These are phyloP conservation scores for Hypoxylon sp. DNA, from an alignment of 2,329 filamentous ascomycete species.

Conservation along the genomic window DNA sequence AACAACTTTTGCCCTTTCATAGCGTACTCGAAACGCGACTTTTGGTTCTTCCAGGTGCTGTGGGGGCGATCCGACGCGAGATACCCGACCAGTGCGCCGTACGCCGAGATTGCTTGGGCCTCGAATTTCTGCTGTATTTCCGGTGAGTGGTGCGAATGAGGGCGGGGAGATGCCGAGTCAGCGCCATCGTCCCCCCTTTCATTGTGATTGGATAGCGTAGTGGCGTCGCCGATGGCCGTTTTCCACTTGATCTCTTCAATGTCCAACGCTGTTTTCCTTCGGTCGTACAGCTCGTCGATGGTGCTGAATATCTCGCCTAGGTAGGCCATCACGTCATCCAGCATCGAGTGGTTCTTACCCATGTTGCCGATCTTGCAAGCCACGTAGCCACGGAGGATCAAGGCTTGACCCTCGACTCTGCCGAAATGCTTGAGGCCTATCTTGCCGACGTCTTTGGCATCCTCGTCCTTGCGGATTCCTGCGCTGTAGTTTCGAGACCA, in stretches of 20 bases:
- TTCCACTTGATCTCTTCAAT: slow-evolving; percentile 1
- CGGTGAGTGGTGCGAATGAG: background rate
- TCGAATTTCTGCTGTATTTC: background rate
- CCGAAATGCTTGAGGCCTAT: background rate
- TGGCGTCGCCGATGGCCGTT: background rate
- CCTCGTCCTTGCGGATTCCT: background rate
- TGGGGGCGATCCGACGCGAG: slow-evolving; percentile 1
- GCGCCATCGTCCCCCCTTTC: background rate
- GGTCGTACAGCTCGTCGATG: background rate
- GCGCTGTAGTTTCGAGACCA: background rate
- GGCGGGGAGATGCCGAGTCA: background rate
- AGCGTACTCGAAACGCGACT: background rate
- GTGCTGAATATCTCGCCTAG: background rate
- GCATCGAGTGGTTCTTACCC: background rate
- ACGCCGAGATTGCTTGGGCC: background rate
- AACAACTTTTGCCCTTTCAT: background rate
- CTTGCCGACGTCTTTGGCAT: background rate
- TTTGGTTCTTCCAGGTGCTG: background rate
- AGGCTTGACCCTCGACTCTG: background rate
- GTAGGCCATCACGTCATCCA: background rate
- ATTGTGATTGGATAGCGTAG: background rate
- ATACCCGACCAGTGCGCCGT: background rate
- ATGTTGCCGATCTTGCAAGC: background rate
- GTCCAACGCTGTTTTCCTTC: background rate
- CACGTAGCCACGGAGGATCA: background rate